phyloP scores from a whole-genome alignment of 2,329 filamentous ascomycete species.

The Claviceps sp. region DNA sequence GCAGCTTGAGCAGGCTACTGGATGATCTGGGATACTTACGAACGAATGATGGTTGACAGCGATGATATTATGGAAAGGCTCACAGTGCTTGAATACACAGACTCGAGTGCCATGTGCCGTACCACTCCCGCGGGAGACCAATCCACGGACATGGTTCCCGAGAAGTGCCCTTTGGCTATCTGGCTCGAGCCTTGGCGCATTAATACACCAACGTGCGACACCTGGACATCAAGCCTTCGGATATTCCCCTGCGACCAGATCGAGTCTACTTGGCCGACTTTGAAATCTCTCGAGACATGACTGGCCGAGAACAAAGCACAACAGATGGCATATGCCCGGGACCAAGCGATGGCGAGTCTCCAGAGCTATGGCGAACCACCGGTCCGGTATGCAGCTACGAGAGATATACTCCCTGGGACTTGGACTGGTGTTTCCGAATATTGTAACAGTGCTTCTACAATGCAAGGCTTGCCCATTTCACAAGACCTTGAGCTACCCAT shows the following conservation, averaged over 20 bases:
- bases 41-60: constrained; percentile 22
- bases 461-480: constrained; percentile 25
- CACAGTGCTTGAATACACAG: constrained; percentile 22
- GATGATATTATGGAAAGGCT: constrained; percentile 27
- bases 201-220: constrained; percentile 31
- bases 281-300: constrained; percentile 33
- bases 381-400: constrained; percentile 31
- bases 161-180: constrained; percentile 24
- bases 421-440: constrained; percentile 24
- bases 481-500: constrained; percentile 19
- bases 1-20: constrained; percentile 29
- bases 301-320: constrained; percentile 29
- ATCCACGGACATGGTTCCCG: constrained; percentile 8
- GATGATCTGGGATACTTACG: constrained; percentile 29
- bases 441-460: constrained; percentile 32
- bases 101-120: constrained; percentile 21
- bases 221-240: constrained; percentile 34
- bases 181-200: constrained; percentile 29
- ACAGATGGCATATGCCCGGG: constrained; percentile 25
- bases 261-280: constrained; percentile 36
- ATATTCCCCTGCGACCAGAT: constrained; percentile 31
- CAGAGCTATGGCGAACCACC: constrained; percentile 25
- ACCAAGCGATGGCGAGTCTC: constrained; percentile 31
- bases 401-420: constrained; percentile 36
- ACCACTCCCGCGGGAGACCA: constrained; percentile 9